Evolutionary conservation across 2,329 filamentous ascomycete genomes (phyloP).

Genomic region (Sclerotinia minor): DNA sequence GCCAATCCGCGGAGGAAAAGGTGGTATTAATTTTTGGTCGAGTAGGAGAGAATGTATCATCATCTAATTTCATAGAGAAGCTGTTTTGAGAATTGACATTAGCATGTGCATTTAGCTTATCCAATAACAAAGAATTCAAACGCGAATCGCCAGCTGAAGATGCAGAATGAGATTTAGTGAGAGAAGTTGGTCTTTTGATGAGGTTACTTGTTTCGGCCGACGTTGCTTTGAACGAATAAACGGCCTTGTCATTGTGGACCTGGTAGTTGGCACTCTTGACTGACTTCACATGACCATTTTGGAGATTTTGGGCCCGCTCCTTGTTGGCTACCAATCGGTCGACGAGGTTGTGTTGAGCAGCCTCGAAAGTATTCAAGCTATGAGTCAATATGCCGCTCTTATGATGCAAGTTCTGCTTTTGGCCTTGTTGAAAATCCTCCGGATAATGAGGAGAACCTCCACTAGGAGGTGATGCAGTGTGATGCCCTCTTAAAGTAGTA

Average conservation of each 20-base stretch:
- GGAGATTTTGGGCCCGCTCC: slow-evolving; percentile 20
- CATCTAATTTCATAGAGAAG: slow-evolving; percentile 46
- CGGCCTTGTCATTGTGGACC: slow-evolving; percentile 4
- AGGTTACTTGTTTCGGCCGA: slow-evolving; percentile 26
- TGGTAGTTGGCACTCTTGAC: slow-evolving; percentile 1
- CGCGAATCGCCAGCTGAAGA: slow-evolving; percentile 17
- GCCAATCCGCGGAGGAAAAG: slow-evolving; percentile 54
- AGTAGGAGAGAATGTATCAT: slow-evolving; percentile 46
- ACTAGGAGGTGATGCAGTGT: slow-evolving; percentile 37
- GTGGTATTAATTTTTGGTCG: slow-evolving; percentile 57
- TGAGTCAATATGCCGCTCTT: slow-evolving; percentile 14
- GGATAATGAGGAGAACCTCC: slow-evolving; percentile 32
- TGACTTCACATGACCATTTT: slow-evolving; percentile 13
- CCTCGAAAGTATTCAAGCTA: slow-evolving; percentile 35
- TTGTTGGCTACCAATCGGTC: slow-evolving; percentile 35
- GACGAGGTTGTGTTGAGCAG: slow-evolving; percentile 33
- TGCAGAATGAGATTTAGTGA: slow-evolving; percentile 25
- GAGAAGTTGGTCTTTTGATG: slow-evolving; percentile 30
- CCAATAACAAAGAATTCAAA: slow-evolving; percentile 24
- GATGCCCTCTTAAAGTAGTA: slow-evolving; percentile 3
- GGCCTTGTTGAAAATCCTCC: slow-evolving; percentile 32
- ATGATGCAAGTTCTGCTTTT: slow-evolving; percentile 26
- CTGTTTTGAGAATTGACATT: slow-evolving; percentile 40
- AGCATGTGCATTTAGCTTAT: slow-evolving; percentile 33
- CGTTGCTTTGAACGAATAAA: slow-evolving; percentile 25